These are phyloP conservation scores for Rhipidocladum racemiflorum DNA, from an alignment of 176 grass and related monocot species.

Conservation along the genomic window DNA sequence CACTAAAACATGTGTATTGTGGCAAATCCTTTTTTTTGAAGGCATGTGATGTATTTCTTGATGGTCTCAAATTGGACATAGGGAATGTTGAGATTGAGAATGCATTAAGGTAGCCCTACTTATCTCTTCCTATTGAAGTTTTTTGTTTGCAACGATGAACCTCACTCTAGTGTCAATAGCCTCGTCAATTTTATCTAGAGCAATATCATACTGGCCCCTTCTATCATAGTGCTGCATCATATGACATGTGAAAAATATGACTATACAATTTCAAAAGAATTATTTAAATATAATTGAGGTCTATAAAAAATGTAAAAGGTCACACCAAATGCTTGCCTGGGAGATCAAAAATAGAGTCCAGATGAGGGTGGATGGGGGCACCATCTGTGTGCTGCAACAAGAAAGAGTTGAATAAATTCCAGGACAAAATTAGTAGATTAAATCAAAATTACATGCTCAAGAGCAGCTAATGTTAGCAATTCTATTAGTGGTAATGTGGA, in stretches of 20 bases:
- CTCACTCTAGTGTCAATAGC: slow-evolving; percentile 41
- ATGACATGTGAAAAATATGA: slow-evolving; percentile 25
- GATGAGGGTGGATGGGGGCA: too few relatives aligned
- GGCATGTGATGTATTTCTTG: slow-evolving; percentile 32
- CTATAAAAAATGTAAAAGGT: slow-evolving; percentile 11
- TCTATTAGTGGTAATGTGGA: not conserved
- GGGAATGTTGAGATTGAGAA: slow-evolving; percentile 11
- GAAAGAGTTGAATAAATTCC: too few relatives aligned
- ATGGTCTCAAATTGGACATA: slow-evolving; percentile 38
- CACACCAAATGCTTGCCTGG: slow-evolving; percentile 62
- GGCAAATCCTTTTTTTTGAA: too few relatives aligned
- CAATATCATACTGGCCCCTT: slow-evolving; percentile 69
- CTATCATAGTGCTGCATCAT: slow-evolving; percentile 91
- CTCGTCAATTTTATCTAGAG: slow-evolving; percentile 87
- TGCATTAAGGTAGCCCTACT: slow-evolving; percentile 18
- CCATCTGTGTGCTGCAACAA: too few relatives aligned
- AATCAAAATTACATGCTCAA: not conserved
- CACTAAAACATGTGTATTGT: too few relatives aligned
- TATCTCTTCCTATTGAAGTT: too few relatives aligned
- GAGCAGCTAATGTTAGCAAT: not conserved
- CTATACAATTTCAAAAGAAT: slow-evolving; percentile 15
- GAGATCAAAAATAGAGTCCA: too few relatives aligned
- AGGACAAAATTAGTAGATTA: too few relatives aligned
- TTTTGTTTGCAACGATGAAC: too few relatives aligned
- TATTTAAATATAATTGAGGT: slow-evolving; percentile 16